phyloP scores from a whole-genome alignment of 2,329 filamentous ascomycete genomes.

The Apiospora sp. region DNA sequence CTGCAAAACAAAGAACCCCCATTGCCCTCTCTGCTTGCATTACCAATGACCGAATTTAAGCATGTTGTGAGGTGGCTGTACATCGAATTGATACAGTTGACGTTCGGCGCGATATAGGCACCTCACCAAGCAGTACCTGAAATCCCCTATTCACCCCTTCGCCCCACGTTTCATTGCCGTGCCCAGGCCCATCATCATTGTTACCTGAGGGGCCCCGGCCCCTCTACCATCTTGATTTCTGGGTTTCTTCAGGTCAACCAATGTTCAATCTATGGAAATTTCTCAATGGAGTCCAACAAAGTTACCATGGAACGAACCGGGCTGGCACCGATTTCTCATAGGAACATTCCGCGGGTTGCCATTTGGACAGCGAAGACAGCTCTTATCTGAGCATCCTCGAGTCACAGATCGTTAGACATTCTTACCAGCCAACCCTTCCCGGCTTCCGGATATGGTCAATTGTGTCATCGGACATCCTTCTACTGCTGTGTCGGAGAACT shows the following conservation, averaged over 20 bases:
- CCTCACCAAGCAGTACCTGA: background rate
- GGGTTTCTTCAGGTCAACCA: background rate
- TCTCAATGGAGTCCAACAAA: background rate
- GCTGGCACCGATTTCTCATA: background rate
- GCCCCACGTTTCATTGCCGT: constrained; percentile 13
- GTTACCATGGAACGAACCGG: background rate
- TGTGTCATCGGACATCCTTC: constrained; percentile 2
- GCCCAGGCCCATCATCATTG: background rate
- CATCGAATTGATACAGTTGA: constrained; percentile 10
- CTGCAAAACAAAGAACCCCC: background rate
- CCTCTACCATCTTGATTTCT: background rate
- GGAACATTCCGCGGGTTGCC: background rate
- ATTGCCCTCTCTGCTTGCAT: background rate
- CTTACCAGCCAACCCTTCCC: background rate
- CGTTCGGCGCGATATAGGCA: background rate
- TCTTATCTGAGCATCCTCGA: background rate
- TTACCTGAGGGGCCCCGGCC: background rate
- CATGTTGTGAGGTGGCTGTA: background rate
- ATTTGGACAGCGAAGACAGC: background rate
- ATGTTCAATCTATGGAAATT: background rate
- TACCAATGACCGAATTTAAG: background rate
- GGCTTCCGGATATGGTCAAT: background rate
- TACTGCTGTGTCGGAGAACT: background rate
- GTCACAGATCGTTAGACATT: background rate
- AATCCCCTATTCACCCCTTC: background rate